Evolutionary conservation across 176 grass and related monocot species (phyloP).

Genomic region (Phragmites australis): DNA sequence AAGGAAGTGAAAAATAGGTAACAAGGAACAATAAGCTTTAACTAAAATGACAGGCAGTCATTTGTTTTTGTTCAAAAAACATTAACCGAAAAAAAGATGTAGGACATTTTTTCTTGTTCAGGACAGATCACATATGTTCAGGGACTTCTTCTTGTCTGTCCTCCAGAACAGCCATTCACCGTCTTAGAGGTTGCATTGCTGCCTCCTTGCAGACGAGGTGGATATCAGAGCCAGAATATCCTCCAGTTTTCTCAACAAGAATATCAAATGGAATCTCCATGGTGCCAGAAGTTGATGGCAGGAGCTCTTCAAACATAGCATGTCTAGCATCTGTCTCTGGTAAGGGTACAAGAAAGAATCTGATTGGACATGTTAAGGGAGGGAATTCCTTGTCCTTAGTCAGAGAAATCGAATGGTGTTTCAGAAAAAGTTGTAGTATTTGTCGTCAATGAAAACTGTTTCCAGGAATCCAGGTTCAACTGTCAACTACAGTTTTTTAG

Average conservation of each 20-base stretch:
- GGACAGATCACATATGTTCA: slow-evolving; percentile 62
- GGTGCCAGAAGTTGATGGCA: slow-evolving; percentile 50
- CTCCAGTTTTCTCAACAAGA: slow-evolving; percentile 81
- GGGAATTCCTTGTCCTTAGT: neutral
- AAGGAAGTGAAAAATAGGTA: neutral
- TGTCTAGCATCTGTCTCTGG: slow-evolving; percentile 86
- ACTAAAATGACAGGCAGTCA: neutral
- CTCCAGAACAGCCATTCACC: slow-evolving; percentile 76
- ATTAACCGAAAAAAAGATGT: slow-evolving; percentile 5
- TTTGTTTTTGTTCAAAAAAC: slow-evolving; percentile 1
- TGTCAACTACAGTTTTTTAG: neutral
- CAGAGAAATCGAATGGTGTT: neutral
- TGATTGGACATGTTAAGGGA: slow-evolving; percentile 48
- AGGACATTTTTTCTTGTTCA: too few relatives aligned
- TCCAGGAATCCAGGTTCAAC: neutral
- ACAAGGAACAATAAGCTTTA: neutral
- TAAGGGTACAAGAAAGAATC: slow-evolving; percentile 92
- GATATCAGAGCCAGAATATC: slow-evolving; percentile 95
- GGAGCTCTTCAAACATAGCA: slow-evolving; percentile 86
- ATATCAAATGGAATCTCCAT: slow-evolving; percentile 64
- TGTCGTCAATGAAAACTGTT: neutral
- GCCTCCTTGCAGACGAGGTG: slow-evolving; percentile 91
- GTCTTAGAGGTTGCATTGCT: slow-evolving; percentile 91
- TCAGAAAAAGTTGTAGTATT: neutral
- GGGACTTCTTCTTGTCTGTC: slow-evolving; percentile 47